Conservation (phyloP, 202 grass and related monocot genomes). For the Schoenoplectus tabernaemontani region DNA sequence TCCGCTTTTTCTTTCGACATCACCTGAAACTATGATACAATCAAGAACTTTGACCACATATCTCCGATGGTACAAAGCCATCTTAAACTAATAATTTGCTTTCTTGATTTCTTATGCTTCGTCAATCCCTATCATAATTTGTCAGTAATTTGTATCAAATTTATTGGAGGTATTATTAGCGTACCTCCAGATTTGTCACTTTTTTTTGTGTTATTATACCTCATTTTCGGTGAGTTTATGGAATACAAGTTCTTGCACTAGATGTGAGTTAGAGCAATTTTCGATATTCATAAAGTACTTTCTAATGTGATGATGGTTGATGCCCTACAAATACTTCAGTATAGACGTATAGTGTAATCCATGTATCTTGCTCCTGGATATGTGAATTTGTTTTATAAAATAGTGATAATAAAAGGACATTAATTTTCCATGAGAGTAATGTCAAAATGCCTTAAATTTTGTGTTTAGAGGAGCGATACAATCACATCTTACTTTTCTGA, state of each 20-base stretch:
- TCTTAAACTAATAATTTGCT: conserved; percentile 64
- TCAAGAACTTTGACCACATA: conserved; percentile 70
- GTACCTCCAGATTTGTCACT: neutral
- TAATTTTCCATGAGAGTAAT: neutral
- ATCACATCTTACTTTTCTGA: neutral
- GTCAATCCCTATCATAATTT: neutral
- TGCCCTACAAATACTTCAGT: neutral
- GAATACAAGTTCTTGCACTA: neutral
- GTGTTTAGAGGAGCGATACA: neutral
- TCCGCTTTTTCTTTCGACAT: conserved; percentile 20
- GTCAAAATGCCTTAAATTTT: neutral
- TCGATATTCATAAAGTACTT: neutral
- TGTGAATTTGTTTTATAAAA: neutral
- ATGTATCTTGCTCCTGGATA: neutral
- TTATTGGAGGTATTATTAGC: too few species aligned
- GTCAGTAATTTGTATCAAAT: neutral
- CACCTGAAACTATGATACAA: conserved; percentile 36
- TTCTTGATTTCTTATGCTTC: neutral
- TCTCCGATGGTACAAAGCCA: conserved; percentile 63
- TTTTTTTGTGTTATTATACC: too few species aligned
- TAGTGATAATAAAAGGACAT: neutral
- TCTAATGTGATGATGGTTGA: neutral
- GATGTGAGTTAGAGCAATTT: neutral
- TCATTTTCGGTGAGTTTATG: neutral
- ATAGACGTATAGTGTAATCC: neutral